Evolutionary conservation across 495 filamentous ascomycete genomes (phyloP).

Genomic region (Penicillium atrosanguineum): DNA sequence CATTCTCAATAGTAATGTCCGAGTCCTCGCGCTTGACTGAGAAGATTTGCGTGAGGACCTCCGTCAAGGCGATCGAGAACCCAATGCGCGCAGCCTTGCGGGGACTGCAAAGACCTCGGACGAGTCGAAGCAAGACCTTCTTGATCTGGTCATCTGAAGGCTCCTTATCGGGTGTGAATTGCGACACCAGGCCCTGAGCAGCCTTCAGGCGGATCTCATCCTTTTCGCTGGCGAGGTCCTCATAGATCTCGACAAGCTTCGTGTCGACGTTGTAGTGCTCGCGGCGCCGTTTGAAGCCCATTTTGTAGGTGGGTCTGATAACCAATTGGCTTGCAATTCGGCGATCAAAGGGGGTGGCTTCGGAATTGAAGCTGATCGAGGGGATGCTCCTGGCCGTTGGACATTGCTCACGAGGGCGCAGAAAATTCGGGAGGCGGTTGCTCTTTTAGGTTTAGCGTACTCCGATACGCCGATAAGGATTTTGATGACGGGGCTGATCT

Average conservation of each 20-base stretch:
- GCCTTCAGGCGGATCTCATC: slow-evolving; percentile 51
- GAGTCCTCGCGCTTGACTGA: slow-evolving; percentile 20
- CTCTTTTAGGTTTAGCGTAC: slow-evolving; percentile 18
- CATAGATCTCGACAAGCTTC: slow-evolving; percentile 54
- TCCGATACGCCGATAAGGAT: slow-evolving; percentile 26
- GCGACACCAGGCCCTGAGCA: slow-evolving; percentile 43
- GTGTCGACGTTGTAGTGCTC: slow-evolving; percentile 45
- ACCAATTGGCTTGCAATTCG: slow-evolving; percentile 5
- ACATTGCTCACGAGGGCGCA: slow-evolving; percentile 14
- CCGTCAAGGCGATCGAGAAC: slow-evolving; percentile 87
- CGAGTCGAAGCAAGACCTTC: slow-evolving; percentile 59
- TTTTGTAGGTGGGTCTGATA: slow-evolving; percentile 6
- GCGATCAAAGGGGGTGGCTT: slow-evolving; percentile 6
- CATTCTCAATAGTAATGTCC: slow-evolving; percentile 45
- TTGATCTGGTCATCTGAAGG: slow-evolving; percentile 41
- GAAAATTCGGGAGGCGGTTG: slow-evolving; percentile 26
- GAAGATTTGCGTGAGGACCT: slow-evolving; percentile 65
- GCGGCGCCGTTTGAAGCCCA: slow-evolving; percentile 44
- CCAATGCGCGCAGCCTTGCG: slow-evolving; percentile 85
- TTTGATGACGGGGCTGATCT: neutral
- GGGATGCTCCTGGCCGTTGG: slow-evolving; percentile 16
- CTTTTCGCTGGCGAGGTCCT: slow-evolving; percentile 53
- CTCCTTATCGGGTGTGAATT: slow-evolving; percentile 44
- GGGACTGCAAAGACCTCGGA: slow-evolving; percentile 85
- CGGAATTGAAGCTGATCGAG: slow-evolving; percentile 12